Evolutionary conservation across 2,329 filamentous ascomycete species (phyloP), one percentile per base, ranked within the genome.

Genomic region (Trichophyton schoenleinii): DNA sequence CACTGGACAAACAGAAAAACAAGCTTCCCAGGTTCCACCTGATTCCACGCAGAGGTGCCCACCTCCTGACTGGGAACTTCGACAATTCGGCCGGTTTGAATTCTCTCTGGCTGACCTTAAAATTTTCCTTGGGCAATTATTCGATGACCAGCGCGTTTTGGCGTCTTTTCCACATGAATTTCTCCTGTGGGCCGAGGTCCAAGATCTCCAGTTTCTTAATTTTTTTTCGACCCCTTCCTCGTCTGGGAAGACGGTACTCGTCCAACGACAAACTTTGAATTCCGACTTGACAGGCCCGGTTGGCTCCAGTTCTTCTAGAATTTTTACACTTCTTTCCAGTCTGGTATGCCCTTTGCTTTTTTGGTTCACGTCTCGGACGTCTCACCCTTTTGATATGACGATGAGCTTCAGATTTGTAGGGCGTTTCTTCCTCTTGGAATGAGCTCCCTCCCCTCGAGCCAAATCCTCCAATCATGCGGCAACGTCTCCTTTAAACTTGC

Each of bases 241-340:
- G 4, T 18, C 15, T 13, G 34, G 15, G 28, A 55, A 36, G 22
- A 18, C 28, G 28, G 25, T 55, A 36, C 15, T 55, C 34, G 49
- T n/a, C 11, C 28, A 55, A 55, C 49, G 28, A 28, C 49, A 55
- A 55, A 55, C 49, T 36, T 55, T 55, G 13, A 34, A 20, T 55
- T 36, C 20, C 28, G 7, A 34, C 49, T 55, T 55, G 49, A 55
- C 49, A 55, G 22, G 15, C 49, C 31, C 25, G 15, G 28, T 28
- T 13, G 49, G 25, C 49, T 64, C 60, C 52, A 58, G 57, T 64
- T 63, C 57, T 48, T 61, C 62, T 34, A 41, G 57, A 13, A 59
- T n/a, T 57, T 57, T 60, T 48, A 15, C 60, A 63, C 58, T 58
- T 57, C 13, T n/a, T 53, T 0, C 49, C 36, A 20, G 38, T 22